These are phyloP conservation scores for Euphrasia arctica DNA, from an alignment of 305 asterid genomes.

Conservation along the genomic window DNA sequence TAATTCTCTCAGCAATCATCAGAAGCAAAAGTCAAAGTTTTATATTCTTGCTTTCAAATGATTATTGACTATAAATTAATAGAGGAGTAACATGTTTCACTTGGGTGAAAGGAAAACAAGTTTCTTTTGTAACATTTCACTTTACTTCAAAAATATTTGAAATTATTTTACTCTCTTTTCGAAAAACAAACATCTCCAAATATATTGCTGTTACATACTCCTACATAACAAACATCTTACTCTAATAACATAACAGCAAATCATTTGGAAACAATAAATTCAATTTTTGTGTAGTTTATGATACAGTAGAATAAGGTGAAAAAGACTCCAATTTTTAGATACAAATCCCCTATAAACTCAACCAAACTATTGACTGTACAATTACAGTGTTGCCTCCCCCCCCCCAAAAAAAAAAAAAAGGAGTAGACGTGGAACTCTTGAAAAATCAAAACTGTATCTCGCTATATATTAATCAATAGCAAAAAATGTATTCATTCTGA, in stretches of 20 bases:
- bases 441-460: background rate
- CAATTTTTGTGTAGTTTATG: background rate
- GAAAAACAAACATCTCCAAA: too few species aligned
- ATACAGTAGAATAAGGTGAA: background rate
- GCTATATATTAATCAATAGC: constrained; percentile 28
- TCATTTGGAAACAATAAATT: too few species aligned
- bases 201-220: too few species aligned
- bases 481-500: constrained; percentile 33
- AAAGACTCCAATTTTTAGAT: constrained; percentile 12
- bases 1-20: background rate
- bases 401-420: background rate
- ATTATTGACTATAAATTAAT: background rate
- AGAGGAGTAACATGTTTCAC: too few species aligned
- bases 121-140: too few species aligned
- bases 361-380: constrained; percentile 30
- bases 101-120: background rate
- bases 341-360: constrained; percentile 20
- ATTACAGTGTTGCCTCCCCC: constrained; percentile 26
- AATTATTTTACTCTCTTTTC: too few species aligned
- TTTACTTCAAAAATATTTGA: too few species aligned
- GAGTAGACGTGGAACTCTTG: background rate
- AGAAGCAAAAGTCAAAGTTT: background rate
- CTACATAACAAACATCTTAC: too few species aligned
- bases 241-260: too few species aligned
- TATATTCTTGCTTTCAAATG: background rate